Evolutionary conservation across 257 asterid genomes (phyloP).

Genomic region (Nicotiana noctiflora): DNA sequence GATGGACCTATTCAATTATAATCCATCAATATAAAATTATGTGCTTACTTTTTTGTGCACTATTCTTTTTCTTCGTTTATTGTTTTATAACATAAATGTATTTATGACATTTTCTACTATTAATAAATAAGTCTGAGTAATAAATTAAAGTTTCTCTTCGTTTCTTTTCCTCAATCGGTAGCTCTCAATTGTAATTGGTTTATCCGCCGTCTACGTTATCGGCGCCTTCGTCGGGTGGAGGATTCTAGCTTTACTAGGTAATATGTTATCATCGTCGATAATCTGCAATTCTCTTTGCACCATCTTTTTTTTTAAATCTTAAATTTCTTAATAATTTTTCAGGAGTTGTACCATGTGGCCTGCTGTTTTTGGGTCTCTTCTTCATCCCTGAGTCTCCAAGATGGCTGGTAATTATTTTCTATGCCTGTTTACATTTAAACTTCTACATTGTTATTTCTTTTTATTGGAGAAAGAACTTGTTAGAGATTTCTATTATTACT

Average conservation of each 20-base stretch:
- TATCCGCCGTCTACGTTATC: conserved; percentile 7
- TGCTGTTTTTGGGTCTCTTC: conserved; percentile 40
- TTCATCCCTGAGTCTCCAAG: conserved; percentile 88
- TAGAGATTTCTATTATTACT: too few species aligned
- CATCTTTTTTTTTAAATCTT: neutral
- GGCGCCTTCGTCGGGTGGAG: conserved; percentile 26
- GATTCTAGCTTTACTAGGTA: conserved; percentile 22
- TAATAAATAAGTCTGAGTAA: neutral
- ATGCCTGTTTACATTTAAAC: neutral
- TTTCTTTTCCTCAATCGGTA: neutral
- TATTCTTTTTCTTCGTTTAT: too few species aligned
- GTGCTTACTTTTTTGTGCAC: too few species aligned
- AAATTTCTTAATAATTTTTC: neutral
- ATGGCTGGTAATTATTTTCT: conserved; percentile 72
- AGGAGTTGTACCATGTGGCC: conserved; percentile 25
- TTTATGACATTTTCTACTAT: neutral
- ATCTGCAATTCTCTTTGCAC: neutral
- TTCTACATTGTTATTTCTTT: neutral
- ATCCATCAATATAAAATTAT: too few species aligned
- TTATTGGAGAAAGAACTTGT: too few species aligned
- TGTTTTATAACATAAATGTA: too few species aligned
- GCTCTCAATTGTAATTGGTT: conserved; percentile 22
- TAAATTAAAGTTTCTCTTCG: neutral
- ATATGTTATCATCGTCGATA: neutral
- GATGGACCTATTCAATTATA: too few species aligned